Conservation (phyloP, 768 basidiomycete species). For the Leucocoprinus birnbaumii region DNA sequence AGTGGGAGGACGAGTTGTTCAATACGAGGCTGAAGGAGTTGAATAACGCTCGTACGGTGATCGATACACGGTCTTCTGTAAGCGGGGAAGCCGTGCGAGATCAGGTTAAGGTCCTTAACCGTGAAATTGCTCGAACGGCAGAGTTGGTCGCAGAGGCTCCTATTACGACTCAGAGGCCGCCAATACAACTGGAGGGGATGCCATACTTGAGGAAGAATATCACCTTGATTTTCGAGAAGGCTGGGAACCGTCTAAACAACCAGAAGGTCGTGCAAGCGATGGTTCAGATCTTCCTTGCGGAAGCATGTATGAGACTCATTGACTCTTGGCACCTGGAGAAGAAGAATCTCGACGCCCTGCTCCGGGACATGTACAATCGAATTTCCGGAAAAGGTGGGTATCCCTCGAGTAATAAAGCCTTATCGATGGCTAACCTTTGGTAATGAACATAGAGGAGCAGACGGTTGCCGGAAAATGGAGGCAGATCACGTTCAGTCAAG, state of each 20-base stretch:
- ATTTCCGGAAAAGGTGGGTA: neutral
- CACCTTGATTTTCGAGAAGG: neutral
- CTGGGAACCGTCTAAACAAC: neutral
- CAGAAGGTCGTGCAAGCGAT: conserved; percentile 6
- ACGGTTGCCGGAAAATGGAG: conserved; percentile 46
- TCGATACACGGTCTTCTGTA: conserved; percentile 37
- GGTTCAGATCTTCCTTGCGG: conserved; percentile 9
- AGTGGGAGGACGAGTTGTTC: conserved; percentile 9
- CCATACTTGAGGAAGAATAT: conserved; percentile 10
- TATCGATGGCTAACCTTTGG: too few relatives aligned
- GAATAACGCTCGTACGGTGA: conserved; percentile 42
- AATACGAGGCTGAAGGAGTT: conserved; percentile 32
- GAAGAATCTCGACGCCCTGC: conserved; percentile 27
- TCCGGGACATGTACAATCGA: conserved; percentile 21
- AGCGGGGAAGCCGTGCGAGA: conserved; percentile 42
- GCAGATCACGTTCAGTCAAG: conserved; percentile 33
- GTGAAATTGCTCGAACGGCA: conserved; percentile 45
- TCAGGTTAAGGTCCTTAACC: conserved; percentile 41
- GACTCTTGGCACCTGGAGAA: conserved; percentile 36
- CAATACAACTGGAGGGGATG: neutral
- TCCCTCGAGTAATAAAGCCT: neutral
- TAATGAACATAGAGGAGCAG: conserved; percentile 7
- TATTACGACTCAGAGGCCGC: neutral
- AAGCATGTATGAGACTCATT: conserved; percentile 29
- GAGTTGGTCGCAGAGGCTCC: neutral